phyloP scores from a whole-genome alignment of 164 flowering plant genomes.

The Brasenia schreberi region DNA sequence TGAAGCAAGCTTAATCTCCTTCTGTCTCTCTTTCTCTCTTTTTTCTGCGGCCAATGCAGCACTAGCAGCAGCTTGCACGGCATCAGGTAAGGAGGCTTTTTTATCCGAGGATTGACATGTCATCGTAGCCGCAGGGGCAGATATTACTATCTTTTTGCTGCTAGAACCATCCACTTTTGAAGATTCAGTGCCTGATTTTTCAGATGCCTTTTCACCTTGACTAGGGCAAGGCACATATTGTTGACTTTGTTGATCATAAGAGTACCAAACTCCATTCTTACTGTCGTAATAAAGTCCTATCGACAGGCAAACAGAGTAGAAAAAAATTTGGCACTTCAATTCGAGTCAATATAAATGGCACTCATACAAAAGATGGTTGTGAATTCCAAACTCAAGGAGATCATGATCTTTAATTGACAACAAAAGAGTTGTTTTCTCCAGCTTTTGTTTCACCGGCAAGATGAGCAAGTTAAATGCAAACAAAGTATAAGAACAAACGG shows the following conservation, averaged over 20 bases:
- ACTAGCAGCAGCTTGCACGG: conserved; percentile 96
- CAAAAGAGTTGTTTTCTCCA: neutral
- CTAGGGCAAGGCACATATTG: conserved; percentile 75
- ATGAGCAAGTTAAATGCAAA: too few relatives aligned
- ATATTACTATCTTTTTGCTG: conserved; percentile 67
- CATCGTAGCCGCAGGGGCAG: conserved; percentile 90
- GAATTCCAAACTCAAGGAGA: neutral
- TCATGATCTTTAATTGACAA: too few relatives aligned
- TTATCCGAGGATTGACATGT: conserved; percentile 21
- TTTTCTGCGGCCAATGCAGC: conserved; percentile 99
- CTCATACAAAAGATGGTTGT: neutral
- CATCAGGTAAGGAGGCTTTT: conserved; percentile 85
- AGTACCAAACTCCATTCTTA: conserved; percentile 81
- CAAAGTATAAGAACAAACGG: too few relatives aligned
- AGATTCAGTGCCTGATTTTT: conserved; percentile 29
- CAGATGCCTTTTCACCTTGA: conserved; percentile 50
- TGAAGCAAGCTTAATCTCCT: conserved; percentile 84
- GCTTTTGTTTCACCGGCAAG: too few relatives aligned
- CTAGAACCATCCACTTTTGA: conserved; percentile 48
- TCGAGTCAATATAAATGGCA: neutral
- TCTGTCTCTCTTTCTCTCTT: conserved; percentile 83
- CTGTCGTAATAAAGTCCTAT: conserved; percentile 97
- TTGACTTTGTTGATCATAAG: conserved; percentile 78
- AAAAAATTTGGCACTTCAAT: neutral
- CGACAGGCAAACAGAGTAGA: conserved; percentile 1